Conservation (phyloP, 208 protist genomes). For the Naegleria lovaniensis region DNA sequence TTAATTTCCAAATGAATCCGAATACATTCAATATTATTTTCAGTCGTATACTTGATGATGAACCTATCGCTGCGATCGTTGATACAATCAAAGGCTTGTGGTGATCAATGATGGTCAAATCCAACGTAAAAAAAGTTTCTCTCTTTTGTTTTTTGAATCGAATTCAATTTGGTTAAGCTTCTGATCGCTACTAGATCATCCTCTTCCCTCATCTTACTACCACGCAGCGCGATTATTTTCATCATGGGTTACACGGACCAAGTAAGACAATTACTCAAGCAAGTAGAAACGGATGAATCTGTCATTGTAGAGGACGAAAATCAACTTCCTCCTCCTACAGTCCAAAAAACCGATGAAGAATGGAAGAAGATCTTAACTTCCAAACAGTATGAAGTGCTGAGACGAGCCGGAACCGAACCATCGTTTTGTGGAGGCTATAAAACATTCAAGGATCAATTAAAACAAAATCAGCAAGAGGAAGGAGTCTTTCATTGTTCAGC, state of each 20-base stretch:
- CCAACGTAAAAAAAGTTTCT: too few species aligned
- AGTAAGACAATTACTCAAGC: neutral
- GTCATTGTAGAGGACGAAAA: neutral
- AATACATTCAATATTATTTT: too few species aligned
- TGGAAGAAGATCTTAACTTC: neutral
- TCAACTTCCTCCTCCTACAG: neutral
- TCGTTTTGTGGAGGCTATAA: neutral
- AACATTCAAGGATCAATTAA: neutral
- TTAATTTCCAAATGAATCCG: too few species aligned
- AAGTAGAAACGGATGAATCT: neutral
- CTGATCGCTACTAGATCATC: too few species aligned
- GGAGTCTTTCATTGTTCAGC: neutral
- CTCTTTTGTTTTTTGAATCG: too few species aligned
- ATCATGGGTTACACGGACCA: neutral
- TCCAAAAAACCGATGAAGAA: neutral
- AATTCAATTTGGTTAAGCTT: too few species aligned
- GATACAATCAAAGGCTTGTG: too few species aligned
- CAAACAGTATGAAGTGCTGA: neutral
- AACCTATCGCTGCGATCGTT: too few species aligned
- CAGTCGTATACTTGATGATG: too few species aligned
- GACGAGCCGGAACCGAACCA: neutral
- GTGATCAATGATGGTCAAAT: too few species aligned
- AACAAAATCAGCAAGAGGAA: neutral
- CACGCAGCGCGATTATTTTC: too few species aligned
- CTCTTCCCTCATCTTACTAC: too few species aligned